These are phyloP conservation scores for Linnemannia zychae DNA, from an alignment of 192 early-diverging fungal species.

Conservation along the genomic window DNA sequence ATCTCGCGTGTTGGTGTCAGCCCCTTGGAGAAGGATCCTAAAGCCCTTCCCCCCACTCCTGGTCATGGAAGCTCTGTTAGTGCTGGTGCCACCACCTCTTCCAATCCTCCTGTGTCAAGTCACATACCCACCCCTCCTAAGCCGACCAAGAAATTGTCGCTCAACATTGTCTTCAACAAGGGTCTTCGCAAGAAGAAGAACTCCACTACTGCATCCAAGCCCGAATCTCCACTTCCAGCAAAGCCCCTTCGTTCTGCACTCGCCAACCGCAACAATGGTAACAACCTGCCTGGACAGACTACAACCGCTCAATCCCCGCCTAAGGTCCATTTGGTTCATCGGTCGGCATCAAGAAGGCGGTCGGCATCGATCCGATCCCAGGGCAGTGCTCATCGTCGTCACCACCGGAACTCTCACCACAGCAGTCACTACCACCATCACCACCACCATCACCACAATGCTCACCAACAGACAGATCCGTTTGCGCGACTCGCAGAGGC, in stretches of 20 bases:
- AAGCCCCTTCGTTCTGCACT: slow-evolving; percentile 46
- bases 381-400: slow-evolving; percentile 9
- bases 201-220: not conserved
- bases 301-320: not conserved
- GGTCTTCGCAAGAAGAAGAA: slow-evolving; percentile 24
- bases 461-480: slow-evolving; percentile 2
- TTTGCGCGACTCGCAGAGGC: slow-evolving; percentile 34
- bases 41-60: not conserved
- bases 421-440: slow-evolving; percentile 13
- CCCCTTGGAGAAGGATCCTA: not conserved
- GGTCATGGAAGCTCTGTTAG: not conserved
- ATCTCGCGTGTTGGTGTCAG: not conserved
- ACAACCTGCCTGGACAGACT: not conserved
- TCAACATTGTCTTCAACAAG: slow-evolving; percentile 43
- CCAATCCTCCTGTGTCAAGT: not conserved
- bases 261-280: slow-evolving; percentile 14
- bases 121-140: not conserved
- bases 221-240: slow-evolving; percentile 1
- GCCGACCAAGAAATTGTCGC: slow-evolving; percentile 21
- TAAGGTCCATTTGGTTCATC: slow-evolving; percentile 29
- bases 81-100: not conserved
- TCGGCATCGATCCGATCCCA: slow-evolving; percentile 35
- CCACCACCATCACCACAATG: not conserved
- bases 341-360: slow-evolving; percentile 9
- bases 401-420: not conserved